Conservation (phyloP, 192 early-diverging fungal genomes). For the Gryganskiella cystojenkinii region DNA sequence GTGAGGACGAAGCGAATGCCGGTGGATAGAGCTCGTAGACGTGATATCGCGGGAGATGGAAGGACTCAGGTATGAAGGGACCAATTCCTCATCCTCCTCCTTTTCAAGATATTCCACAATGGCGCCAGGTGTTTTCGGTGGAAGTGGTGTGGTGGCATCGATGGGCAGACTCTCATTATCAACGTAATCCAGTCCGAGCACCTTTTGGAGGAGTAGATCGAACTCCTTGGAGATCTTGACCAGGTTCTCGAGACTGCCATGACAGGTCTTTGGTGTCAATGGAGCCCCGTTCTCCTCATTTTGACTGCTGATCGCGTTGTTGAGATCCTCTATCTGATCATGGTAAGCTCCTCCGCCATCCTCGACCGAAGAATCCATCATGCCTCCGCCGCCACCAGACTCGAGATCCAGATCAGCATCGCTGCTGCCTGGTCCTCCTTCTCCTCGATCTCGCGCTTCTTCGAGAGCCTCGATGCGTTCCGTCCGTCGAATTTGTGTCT, state of each 20-base stretch:
- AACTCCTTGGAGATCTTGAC: conserved; percentile 14
- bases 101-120: conserved; percentile 23
- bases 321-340: background rate
- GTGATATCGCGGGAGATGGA: conserved; percentile 20
- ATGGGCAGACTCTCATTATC: background rate
- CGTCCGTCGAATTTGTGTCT: conserved; percentile 7
- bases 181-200: conserved; percentile 10
- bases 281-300: background rate
- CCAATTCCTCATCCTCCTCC: conserved; percentile 7
- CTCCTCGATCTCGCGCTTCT: background rate
- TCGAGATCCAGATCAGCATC: conserved; percentile 4
- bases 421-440: too few species aligned
- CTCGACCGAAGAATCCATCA: background rate
- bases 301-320: background rate
- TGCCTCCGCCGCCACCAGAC: background rate
- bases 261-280: background rate
- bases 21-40: conserved; percentile 18
- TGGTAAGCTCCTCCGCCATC: background rate
- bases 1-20: conserved; percentile 6
- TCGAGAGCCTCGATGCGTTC: conserved; percentile 10
- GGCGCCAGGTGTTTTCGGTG: background rate
- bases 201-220: conserved; percentile 27
- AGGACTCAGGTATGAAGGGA: conserved; percentile 12
- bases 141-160: background rate
- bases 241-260: conserved; percentile 26